These are phyloP conservation scores for Blumeriella jaapii DNA, from an alignment of 2,329 filamentous ascomycete genomes.

Conservation along the genomic window DNA sequence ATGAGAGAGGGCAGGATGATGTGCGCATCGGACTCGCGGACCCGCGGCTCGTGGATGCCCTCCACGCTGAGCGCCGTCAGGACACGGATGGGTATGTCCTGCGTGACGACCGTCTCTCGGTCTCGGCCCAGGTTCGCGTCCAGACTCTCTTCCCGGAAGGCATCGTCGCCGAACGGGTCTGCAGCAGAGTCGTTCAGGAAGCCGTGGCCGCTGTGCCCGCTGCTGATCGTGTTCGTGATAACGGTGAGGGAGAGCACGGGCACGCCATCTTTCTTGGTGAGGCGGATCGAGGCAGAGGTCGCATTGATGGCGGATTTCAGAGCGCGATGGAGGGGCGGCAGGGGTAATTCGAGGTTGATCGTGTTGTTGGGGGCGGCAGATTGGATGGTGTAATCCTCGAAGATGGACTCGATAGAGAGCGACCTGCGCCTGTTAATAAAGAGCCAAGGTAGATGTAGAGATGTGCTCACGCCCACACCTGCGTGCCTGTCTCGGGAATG, in stretches of 20 bases:
- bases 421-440: conserved; percentile 34
- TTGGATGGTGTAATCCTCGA: conserved; percentile 74
- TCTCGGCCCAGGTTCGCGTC: conserved; percentile 52
- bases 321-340: conserved; percentile 81
- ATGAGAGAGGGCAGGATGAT: conserved; percentile 79
- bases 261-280: conserved; percentile 84
- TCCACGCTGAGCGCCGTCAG: conserved; percentile 76
- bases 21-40: conserved; percentile 85
- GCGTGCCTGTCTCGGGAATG: conserved; percentile 85
- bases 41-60: conserved; percentile 83
- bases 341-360: conserved; percentile 91
- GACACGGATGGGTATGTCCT: conserved; percentile 91
- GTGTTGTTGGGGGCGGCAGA: conserved; percentile 74
- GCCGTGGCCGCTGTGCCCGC: conserved; percentile 32
- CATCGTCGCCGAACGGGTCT: conserved; percentile 35
- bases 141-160: conserved; percentile 37
- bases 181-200: conserved; percentile 18
- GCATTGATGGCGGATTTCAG: conserved; percentile 78
- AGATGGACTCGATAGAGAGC: conserved; percentile 68
- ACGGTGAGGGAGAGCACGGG: conserved; percentile 87
- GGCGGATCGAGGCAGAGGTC: conserved; percentile 68
- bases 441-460: conserved; percentile 5
- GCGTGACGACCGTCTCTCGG: conserved; percentile 84
- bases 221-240: conserved; percentile 55
- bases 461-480: conserved; percentile 78